A percentile compares a stretch with the other conserved stretches of the same genome.
Conservation (phyloP, 495 filamentous ascomycete species). For the Hapsidospora chrysogenum region DNA sequence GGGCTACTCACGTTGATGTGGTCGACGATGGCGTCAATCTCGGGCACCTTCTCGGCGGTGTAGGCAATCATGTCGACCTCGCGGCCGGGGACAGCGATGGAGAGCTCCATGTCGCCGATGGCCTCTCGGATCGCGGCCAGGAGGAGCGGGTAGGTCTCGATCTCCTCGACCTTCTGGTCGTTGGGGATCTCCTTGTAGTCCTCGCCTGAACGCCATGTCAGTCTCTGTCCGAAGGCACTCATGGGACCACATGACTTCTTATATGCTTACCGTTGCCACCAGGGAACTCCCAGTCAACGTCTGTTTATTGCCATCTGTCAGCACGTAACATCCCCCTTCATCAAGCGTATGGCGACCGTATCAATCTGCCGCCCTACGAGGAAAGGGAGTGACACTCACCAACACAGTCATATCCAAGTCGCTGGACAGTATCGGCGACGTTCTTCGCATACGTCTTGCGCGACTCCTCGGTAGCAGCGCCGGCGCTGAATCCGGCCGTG, state of each 20-base stretch:
- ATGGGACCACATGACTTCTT: too few species aligned
- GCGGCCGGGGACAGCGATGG: constrained; percentile 44
- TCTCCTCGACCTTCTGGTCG: constrained; percentile 35
- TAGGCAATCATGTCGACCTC: constrained; percentile 46
- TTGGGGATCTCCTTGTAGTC: constrained; percentile 44
- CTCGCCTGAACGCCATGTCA: too few species aligned
- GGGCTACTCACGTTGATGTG: constrained; percentile 34
- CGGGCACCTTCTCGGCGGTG: constrained; percentile 35
- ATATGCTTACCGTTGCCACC: constrained; percentile 54
- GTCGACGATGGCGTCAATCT: constrained; percentile 43
- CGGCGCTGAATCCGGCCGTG: constrained; percentile 33
- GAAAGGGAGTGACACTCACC: constrained; percentile 10
- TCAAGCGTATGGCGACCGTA: too few species aligned
- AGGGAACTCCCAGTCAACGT: constrained; percentile 55
- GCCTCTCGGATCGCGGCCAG: constrained; percentile 36
- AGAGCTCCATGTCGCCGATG: constrained; percentile 42
- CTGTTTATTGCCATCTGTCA: constrained; percentile 15
- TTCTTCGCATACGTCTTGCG: constrained; percentile 40
- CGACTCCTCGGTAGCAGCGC: constrained; percentile 30
- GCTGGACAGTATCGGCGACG: constrained; percentile 32
- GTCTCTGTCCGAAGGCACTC: too few species aligned
- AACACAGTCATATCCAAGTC: constrained; percentile 38
- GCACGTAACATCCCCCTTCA: background rate
- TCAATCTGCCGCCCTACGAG: background rate
- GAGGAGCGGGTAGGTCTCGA: constrained; percentile 40